Evolutionary conservation across 345 rosid genomes (phyloP).

Genomic region (Populus nigra): DNA sequence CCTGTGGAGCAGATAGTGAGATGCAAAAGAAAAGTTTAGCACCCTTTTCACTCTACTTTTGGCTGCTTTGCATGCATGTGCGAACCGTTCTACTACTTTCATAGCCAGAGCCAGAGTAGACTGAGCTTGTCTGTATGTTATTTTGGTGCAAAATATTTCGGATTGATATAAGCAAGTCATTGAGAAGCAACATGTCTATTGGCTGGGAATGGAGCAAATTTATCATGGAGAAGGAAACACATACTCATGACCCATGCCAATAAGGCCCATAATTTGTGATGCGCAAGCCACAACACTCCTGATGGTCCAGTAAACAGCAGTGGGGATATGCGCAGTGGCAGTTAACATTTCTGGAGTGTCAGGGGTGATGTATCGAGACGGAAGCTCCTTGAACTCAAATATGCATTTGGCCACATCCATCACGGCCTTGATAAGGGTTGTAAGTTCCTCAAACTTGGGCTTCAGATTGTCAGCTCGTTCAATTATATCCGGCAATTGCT

Average conservation of each 20-base stretch:
- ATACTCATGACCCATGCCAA: constrained; percentile 46
- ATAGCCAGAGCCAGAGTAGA: neutral
- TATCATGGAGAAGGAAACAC: neutral
- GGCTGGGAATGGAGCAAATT: too few species aligned
- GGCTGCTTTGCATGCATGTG: neutral
- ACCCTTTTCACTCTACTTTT: neutral
- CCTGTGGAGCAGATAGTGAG: constrained; percentile 19
- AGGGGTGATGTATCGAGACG: constrained; percentile 36
- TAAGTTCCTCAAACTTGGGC: constrained; percentile 36
- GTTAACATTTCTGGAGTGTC: constrained; percentile 33
- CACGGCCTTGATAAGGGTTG: constrained; percentile 39
- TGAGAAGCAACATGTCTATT: too few species aligned
- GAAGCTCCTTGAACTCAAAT: constrained; percentile 41
- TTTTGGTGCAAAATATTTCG: too few species aligned
- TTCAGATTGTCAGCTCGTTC: constrained; percentile 19
- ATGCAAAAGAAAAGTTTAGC: neutral
- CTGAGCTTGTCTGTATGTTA: neutral
- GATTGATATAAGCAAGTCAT: too few species aligned
- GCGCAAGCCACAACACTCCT: constrained; percentile 49
- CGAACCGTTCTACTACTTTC: neutral
- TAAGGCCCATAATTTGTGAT: constrained; percentile 37
- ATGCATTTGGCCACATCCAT: constrained; percentile 57
- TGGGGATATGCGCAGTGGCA: constrained; percentile 46
- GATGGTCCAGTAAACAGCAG: constrained; percentile 52
- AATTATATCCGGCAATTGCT: constrained; percentile 26